Percentiles rank a stretch among this genome's conserved stretches.
Evolutionary conservation across 2,329 filamentous ascomycete genomes (phyloP).

Genomic region (Xylogone sp.): DNA sequence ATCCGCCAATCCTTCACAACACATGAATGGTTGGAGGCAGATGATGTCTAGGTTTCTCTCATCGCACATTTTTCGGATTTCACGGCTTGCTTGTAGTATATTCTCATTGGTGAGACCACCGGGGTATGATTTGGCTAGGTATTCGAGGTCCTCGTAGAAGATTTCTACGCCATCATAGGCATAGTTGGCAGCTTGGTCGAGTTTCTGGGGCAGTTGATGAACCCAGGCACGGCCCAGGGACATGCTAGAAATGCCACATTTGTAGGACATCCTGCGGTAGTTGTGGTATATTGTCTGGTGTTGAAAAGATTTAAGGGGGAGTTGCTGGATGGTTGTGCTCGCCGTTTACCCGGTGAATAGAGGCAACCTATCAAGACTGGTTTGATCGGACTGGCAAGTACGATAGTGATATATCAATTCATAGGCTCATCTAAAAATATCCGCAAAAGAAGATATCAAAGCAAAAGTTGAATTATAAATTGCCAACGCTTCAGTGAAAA

Average conservation of each 20-base stretch:
- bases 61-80: constrained; percentile 55
- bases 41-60: constrained; percentile 55
- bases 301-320: too few relatives aligned
- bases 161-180: constrained; percentile 68
- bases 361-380: too few relatives aligned
- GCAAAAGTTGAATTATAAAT: too few relatives aligned
- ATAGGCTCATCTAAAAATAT: too few relatives aligned
- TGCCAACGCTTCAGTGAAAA: too few relatives aligned
- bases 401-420: too few relatives aligned
- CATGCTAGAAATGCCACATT: constrained; percentile 70
- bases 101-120: constrained; percentile 36
- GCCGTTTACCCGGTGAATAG: too few relatives aligned
- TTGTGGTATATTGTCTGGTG: too few relatives aligned
- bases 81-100: constrained; percentile 44
- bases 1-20: constrained; percentile 71
- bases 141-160: constrained; percentile 71
- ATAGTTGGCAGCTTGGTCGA: constrained; percentile 61
- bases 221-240: constrained; percentile 70
- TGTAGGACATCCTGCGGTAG: constrained; percentile 56
- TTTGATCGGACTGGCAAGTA: too few relatives aligned
- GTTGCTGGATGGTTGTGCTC: too few relatives aligned
- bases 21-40: constrained; percentile 71
- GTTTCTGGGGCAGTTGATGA: constrained; percentile 62
- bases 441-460: too few relatives aligned
- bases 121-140: constrained; percentile 46